Base-by-base conservation (phyloP, 805 yeast genomes). In the Blastobotrys chiropterorum region DNA sequence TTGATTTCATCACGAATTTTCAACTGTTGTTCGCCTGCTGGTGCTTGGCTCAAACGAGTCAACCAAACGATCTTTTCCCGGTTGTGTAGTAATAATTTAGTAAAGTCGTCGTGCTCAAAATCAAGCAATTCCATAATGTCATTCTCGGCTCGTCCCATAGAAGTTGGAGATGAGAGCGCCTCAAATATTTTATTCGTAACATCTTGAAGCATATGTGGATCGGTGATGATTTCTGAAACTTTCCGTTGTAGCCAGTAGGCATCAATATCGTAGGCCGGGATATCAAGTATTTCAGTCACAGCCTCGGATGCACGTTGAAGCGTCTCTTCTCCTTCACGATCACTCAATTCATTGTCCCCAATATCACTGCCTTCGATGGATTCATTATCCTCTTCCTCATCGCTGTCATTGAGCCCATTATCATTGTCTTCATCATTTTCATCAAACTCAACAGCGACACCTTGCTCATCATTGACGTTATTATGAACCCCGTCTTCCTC, bases 211-310 rank as follows among this genome's bases (percentile, higher is more conserved):
- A 65, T 62, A 62, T 62, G 72, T 55, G 75, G 65, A 57, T 80
- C 80, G 21, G 61, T 58, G 46, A 64, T 62, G 3, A 60, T 58
- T 1, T 66, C 49, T 0, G 79, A 64, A 1, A 86, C 56, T 47
- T 74, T 72, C 52, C 80, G 71, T 48, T 79, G 79, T 1, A 86
- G 66, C 77, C 81, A 86, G 52, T 69, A 75, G 4, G 75, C 68
- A 49, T 74, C 78, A 17, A 80, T 70, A 2, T 72, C 71, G 3
- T 66, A 60, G 2, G 78, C 68, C 8, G 69, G 58, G 5, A 78
- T 51, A 4, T 49, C n/a, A 20, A 53, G 50, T 14, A 26, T 26
- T 11, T 26, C 8, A 11, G 46, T 49, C 0, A 8, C 38, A 2
- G 38, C 20, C 34, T 47, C 40, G n/a, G 47, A 15, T 17, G 44